Conservation (phyloP, 257 asterid species). For the Ilex aquifolium region DNA sequence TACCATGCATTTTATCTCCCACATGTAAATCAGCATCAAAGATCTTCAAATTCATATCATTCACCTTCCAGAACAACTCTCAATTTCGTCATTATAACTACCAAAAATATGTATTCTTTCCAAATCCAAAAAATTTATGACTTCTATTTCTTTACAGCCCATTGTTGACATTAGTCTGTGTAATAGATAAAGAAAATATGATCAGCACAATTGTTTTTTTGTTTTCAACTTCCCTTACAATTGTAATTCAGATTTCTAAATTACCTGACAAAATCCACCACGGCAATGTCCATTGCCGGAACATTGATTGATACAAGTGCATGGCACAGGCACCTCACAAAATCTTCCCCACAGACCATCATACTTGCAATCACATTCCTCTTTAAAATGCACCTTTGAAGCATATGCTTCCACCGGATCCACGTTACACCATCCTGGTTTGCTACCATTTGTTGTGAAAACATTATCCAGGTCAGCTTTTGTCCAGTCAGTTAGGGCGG, state of each 20-base stretch:
- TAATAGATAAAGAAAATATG: too few relatives aligned
- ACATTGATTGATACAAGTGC: conserved; percentile 86
- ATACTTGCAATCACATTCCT: conserved; percentile 94
- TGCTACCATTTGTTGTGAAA: conserved; percentile 65
- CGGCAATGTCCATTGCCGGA: conserved; percentile 79
- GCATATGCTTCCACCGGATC: conserved; percentile 76
- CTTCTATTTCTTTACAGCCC: too few relatives aligned
- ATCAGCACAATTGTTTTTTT: too few relatives aligned
- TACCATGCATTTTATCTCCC: too few relatives aligned
- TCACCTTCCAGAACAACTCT: too few relatives aligned
- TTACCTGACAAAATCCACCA: conserved; percentile 97
- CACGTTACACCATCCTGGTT: conserved; percentile 89
- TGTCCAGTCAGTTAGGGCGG: conserved; percentile 54
- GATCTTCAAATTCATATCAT: too few relatives aligned
- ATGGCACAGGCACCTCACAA: conserved; percentile 76
- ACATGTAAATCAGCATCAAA: too few relatives aligned
- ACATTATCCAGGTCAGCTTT: conserved; percentile 44
- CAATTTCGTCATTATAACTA: too few relatives aligned
- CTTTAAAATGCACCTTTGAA: conserved; percentile 53
- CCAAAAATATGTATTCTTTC: too few relatives aligned
- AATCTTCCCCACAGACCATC: conserved; percentile 87
- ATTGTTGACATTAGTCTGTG: too few relatives aligned
- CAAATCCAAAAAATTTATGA: too few relatives aligned
- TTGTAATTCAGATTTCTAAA: neutral
- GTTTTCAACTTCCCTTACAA: too few relatives aligned